These are phyloP conservation scores for Solanum bulbocastanum DNA, from an alignment of 257 asterid species.

Conservation along the genomic window DNA sequence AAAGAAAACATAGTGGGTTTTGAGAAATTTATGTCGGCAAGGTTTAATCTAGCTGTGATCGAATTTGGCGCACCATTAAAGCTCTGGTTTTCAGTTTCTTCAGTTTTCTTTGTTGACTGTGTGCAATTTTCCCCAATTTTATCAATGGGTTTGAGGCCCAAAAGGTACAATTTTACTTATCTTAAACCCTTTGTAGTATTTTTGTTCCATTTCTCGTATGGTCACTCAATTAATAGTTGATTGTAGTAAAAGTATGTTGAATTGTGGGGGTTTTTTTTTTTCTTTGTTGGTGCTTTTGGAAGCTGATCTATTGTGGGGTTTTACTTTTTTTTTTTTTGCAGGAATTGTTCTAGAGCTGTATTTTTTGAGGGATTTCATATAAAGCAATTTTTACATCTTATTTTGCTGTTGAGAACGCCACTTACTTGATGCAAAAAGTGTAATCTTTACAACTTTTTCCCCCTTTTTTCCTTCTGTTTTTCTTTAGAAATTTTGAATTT, in stretches of 20 bases:
- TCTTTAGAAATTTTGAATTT: background rate
- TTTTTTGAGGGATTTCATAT: conserved; percentile 87
- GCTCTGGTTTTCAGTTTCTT: conserved; percentile 16
- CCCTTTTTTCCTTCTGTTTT: background rate
- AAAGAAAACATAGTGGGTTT: background rate
- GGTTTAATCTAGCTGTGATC: conserved; percentile 36
- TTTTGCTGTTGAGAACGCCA: conserved; percentile 51
- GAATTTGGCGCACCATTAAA: conserved; percentile 44
- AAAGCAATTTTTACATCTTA: conserved; percentile 47
- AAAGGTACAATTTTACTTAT: conserved; percentile 31
- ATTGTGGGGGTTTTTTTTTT: background rate
- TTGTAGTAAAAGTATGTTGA: background rate
- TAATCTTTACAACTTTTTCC: background rate
- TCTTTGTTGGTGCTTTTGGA: conserved; percentile 11
- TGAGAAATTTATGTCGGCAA: conserved; percentile 77
- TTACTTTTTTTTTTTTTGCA: conserved; percentile 16
- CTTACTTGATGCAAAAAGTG: background rate
- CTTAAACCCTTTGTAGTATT: conserved; percentile 13
- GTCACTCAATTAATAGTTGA: background rate
- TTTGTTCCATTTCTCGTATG: background rate
- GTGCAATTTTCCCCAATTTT: conserved; percentile 39
- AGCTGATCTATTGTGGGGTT: conserved; percentile 22
- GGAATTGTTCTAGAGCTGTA: conserved; percentile 84
- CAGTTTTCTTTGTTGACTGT: conserved; percentile 15
- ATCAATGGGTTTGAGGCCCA: conserved; percentile 99